Evolutionary conservation across 2,329 filamentous ascomycete genomes (phyloP).

Genomic region (Monilinia fructigena): DNA sequence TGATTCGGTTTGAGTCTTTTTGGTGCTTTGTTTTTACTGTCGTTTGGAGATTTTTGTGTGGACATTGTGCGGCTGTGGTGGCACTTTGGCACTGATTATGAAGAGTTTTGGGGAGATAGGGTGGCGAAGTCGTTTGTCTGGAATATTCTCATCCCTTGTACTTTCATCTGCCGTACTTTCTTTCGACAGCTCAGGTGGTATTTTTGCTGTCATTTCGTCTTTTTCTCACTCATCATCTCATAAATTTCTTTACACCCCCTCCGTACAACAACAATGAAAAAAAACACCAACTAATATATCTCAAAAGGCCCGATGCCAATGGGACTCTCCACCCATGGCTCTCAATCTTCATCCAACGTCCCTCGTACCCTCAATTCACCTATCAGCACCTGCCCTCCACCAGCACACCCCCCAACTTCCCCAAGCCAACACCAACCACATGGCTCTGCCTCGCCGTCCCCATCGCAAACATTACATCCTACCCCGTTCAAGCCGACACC

Average conservation of each 20-base stretch:
- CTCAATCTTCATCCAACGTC: constrained; percentile 18
- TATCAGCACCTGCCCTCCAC: background rate
- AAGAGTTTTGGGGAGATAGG: too few species aligned
- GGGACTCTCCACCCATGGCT: constrained; percentile 15
- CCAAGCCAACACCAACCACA: constrained; percentile 26
- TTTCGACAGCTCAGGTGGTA: background rate
- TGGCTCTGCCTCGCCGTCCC: constrained; percentile 38
- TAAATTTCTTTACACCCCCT: background rate
- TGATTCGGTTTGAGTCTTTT: background rate
- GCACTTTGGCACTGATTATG: background rate
- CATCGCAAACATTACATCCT: constrained; percentile 29
- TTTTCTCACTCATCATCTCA: background rate
- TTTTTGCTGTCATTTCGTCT: background rate
- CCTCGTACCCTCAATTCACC: background rate
- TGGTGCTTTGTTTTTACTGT: background rate
- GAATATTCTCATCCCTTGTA: background rate
- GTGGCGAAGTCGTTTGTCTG: background rate
- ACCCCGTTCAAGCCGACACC: constrained; percentile 25
- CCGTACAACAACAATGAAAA: background rate
- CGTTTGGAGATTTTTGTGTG: background rate
- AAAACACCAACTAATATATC: background rate
- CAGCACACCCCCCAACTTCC: constrained; percentile 32
- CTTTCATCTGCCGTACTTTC: fast-evolving
- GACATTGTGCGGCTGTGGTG: too few species aligned
- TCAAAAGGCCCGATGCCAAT: constrained; percentile 3